These are phyloP conservation scores for Gautieria morchelliformis DNA, from an alignment of 768 basidiomycete species.

Conservation along the genomic window DNA sequence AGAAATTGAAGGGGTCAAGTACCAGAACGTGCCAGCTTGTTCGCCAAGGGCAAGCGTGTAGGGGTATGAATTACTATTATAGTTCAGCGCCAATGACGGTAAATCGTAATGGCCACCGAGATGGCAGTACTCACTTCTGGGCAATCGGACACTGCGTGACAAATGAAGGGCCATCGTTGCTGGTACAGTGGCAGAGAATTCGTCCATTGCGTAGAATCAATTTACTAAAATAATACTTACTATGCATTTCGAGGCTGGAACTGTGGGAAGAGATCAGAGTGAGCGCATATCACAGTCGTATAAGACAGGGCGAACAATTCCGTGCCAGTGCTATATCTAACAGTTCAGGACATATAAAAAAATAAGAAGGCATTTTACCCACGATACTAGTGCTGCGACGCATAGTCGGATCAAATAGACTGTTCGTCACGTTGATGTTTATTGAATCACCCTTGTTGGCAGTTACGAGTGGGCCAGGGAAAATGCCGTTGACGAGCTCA, in stretches of 20 bases:
- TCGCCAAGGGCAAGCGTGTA: background rate
- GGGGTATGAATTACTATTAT: background rate
- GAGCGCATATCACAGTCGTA: background rate
- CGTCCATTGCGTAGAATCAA: background rate
- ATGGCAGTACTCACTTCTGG: slow-evolving; percentile 13
- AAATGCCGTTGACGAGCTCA: slow-evolving; percentile 35
- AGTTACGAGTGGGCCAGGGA: slow-evolving; percentile 39
- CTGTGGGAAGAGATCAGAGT: background rate
- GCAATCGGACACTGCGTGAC: slow-evolving; percentile 31
- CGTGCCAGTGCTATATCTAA: slow-evolving; percentile 7
- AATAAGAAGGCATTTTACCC: slow-evolving; percentile 11
- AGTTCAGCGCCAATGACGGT: no score
- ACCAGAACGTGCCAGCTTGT: slow-evolving; percentile 11
- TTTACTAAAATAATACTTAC: background rate
- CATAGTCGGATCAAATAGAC: slow-evolving; percentile 39
- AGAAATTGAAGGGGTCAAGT: background rate
- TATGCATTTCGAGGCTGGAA: slow-evolving; percentile 8
- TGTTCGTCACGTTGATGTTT: slow-evolving; percentile 35
- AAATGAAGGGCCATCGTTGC: slow-evolving; percentile 18
- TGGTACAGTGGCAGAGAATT: background rate
- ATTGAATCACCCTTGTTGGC: slow-evolving; percentile 31
- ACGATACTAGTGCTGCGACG: slow-evolving; percentile 41
- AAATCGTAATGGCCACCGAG: background rate
- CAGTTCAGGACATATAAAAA: background rate
- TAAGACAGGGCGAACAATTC: background rate